phyloP scores from a whole-genome alignment of 163 green algal species.

The Scenedesmus sp. region DNA sequence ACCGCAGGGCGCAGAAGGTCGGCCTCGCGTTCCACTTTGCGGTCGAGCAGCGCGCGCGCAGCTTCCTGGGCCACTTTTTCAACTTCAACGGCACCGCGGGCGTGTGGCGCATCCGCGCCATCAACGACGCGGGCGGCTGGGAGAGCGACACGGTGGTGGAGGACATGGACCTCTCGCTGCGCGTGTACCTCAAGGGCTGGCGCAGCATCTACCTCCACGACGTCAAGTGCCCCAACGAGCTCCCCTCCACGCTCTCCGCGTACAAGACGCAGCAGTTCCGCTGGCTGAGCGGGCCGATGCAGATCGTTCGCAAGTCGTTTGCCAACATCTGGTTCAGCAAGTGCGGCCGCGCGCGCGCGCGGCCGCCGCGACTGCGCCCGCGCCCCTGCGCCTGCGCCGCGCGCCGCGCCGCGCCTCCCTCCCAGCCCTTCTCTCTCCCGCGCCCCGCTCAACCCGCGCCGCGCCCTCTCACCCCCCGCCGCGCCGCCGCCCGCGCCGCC shows the following conservation, averaged over 20 bases:
- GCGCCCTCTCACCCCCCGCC: no score
- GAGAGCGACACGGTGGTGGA: constrained; percentile 73
- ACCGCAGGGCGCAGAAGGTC: constrained; percentile 47
- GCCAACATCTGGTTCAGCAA: constrained; percentile 56
- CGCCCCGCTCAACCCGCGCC: no score
- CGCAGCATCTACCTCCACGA: constrained; percentile 61
- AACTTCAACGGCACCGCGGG: constrained; percentile 90
- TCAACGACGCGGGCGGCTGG: constrained; percentile 81
- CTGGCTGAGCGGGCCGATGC: constrained; percentile 73
- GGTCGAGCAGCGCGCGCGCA: constrained; percentile 77
- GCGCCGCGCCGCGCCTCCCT: not conserved
- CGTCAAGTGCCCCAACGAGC: constrained; percentile 76
- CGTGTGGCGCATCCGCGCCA: constrained; percentile 75
- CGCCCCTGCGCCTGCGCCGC: no score
- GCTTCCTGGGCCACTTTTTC: constrained; percentile 79
- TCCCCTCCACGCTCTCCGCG: constrained; percentile 70
- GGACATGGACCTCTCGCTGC: constrained; percentile 80
- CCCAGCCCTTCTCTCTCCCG: not conserved
- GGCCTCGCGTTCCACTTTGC: constrained; percentile 80
- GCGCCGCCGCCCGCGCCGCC: no score
- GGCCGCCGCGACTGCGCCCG: no score
- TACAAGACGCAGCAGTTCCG: constrained; percentile 90
- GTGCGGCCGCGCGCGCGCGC: not conserved
- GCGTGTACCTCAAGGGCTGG: constrained; percentile 63
- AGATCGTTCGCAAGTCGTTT: constrained; percentile 71